Percentiles rank a stretch among this genome's conserved stretches.
Conservation (phyloP, 2,329 filamentous ascomycete species). For the Fusarium sulawesiense region DNA sequence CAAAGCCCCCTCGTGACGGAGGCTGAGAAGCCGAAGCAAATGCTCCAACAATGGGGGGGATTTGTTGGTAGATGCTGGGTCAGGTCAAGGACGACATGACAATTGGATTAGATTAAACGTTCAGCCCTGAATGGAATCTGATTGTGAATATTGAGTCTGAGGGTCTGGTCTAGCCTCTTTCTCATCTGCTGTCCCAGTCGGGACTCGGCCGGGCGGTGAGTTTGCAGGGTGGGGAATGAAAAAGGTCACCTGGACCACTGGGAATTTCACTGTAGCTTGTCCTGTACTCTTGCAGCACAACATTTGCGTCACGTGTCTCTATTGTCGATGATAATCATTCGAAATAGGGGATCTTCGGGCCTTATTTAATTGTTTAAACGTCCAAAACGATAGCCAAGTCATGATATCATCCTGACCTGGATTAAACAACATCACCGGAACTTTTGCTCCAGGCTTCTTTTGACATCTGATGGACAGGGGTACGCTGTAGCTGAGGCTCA, state of each 20-base stretch:
- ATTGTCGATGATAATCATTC: background rate
- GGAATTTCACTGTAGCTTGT: slow-evolving; percentile 38
- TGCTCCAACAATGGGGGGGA: slow-evolving; percentile 22
- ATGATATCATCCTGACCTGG: slow-evolving; percentile 20
- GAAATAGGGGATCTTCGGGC: background rate
- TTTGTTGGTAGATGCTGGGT: background rate
- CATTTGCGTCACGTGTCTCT: slow-evolving; percentile 36
- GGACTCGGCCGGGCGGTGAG: slow-evolving; percentile 45
- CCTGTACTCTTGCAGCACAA: background rate
- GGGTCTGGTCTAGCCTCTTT: background rate
- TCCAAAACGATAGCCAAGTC: background rate
- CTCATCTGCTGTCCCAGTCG: slow-evolving; percentile 31
- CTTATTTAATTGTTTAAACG: background rate
- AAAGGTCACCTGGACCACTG: slow-evolving; percentile 44
- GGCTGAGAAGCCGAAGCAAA: slow-evolving; percentile 39
- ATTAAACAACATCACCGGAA: slow-evolving; percentile 11
- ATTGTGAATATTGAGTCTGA: background rate
- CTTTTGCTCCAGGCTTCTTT: slow-evolving; percentile 18
- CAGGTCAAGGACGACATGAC: background rate
- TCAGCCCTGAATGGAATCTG: slow-evolving; percentile 1
- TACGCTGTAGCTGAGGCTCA: slow-evolving; percentile 21
- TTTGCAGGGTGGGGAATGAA: slow-evolving; percentile 40
- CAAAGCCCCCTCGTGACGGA: slow-evolving; percentile 25
- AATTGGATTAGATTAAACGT: background rate
- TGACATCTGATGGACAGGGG: slow-evolving; percentile 17